These are phyloP conservation scores for Penicillium glabrum DNA, from an alignment of 2,329 filamentous ascomycete species.

Conservation along the genomic window DNA sequence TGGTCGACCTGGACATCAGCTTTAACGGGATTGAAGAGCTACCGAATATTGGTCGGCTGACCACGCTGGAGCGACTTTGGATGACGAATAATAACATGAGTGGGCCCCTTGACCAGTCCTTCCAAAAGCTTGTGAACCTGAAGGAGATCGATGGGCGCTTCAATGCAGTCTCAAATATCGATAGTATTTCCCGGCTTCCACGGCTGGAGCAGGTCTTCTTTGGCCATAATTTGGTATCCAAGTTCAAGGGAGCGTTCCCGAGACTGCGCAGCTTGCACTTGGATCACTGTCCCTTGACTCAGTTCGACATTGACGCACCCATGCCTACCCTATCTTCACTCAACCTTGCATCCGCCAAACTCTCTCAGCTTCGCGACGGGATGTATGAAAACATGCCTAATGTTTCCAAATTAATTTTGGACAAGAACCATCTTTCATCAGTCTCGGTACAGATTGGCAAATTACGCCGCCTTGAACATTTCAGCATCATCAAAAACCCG, in stretches of 20 bases:
- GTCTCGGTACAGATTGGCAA: slow-evolving; percentile 83
- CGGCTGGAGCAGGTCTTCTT: slow-evolving; percentile 84
- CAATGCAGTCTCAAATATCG: slow-evolving; percentile 84
- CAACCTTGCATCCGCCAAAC: slow-evolving; percentile 86
- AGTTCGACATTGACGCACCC: slow-evolving; percentile 77
- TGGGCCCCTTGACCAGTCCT: slow-evolving; percentile 70
- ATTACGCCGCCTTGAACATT: slow-evolving; percentile 78
- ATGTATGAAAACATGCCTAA: slow-evolving; percentile 86
- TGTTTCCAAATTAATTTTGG: slow-evolving; percentile 81
- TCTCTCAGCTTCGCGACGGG: slow-evolving; percentile 82
- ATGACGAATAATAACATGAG: slow-evolving; percentile 92
- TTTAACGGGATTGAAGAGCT: slow-evolving; percentile 86
- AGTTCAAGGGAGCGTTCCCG: slow-evolving; percentile 85
- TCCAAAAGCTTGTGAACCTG: slow-evolving; percentile 71
- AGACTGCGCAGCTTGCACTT: slow-evolving; percentile 80
- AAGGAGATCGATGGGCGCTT: slow-evolving; percentile 94
- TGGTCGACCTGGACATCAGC: slow-evolving; percentile 93
- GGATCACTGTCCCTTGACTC: slow-evolving; percentile 93
- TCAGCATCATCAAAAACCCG: slow-evolving; percentile 91
- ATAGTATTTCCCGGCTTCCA: slow-evolving; percentile 79
- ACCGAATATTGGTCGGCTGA: slow-evolving; percentile 76
- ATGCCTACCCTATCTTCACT: slow-evolving; percentile 81
- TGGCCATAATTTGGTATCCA: slow-evolving; percentile 89
- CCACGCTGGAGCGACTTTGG: slow-evolving; percentile 81
- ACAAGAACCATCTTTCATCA: slow-evolving; percentile 94